A percentile compares a stretch with the other conserved stretches of the same genome.
These are phyloP conservation scores for Aspergillus sergii DNA, from an alignment of 2,329 filamentous ascomycete species.

Conservation along the genomic window DNA sequence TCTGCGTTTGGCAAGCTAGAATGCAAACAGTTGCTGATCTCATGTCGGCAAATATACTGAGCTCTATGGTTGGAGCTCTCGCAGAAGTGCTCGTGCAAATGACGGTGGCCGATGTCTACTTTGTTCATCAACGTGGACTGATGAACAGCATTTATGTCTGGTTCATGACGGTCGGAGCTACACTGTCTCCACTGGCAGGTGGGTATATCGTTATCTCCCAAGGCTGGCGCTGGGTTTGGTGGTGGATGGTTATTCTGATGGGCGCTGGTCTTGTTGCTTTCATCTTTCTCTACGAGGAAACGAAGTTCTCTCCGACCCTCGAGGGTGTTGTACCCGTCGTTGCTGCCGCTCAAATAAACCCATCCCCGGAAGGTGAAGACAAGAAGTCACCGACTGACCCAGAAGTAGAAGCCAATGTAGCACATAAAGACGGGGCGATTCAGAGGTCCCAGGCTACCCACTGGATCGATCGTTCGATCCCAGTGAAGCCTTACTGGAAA, in stretches of 20 bases:
- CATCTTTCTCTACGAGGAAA: slow-evolving; percentile 50
- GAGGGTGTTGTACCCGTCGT: not conserved
- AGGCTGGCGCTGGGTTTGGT: slow-evolving; percentile 56
- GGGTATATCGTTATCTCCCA: slow-evolving; percentile 39
- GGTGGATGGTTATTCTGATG: slow-evolving; percentile 49
- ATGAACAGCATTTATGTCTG: slow-evolving; percentile 54
- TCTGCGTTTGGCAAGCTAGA: slow-evolving; percentile 48
- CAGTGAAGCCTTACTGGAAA: slow-evolving; percentile 39
- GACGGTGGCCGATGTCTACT: slow-evolving; percentile 53
- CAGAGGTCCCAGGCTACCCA: not conserved
- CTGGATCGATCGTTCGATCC: not conserved
- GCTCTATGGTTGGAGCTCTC: slow-evolving; percentile 49
- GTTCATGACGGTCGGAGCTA: slow-evolving; percentile 32
- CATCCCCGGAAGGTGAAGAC: not conserved
- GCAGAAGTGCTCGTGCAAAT: slow-evolving; percentile 51
- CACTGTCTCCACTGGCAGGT: slow-evolving; percentile 39
- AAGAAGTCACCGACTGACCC: not conserved
- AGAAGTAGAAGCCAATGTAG: not conserved
- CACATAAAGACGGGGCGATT: not conserved
- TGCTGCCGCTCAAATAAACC: not conserved
- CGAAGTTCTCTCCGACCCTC: slow-evolving; percentile 23
- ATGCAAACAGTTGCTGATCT: slow-evolving; percentile 47
- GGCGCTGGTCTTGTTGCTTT: slow-evolving; percentile 43
- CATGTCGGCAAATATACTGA: slow-evolving; percentile 47
- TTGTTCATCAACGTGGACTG: slow-evolving; percentile 50